Evolutionary conservation across 345 rosid species (phyloP).

Genomic region (Pugionium dolabratum): DNA sequence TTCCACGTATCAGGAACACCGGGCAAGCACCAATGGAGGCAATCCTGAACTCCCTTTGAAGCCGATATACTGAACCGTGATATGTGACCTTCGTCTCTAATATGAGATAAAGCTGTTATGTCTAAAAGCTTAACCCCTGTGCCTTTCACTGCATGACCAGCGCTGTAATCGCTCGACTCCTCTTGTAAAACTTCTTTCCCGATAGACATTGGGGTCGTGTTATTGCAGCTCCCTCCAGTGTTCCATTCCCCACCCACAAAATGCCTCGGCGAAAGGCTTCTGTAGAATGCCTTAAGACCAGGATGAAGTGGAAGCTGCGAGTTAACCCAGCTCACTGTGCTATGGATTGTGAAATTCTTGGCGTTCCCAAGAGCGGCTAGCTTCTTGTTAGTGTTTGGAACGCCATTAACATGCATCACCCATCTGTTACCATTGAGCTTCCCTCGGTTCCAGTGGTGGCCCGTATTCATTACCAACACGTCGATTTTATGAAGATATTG

Average conservation of each 20-base stretch:
- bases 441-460: conserved; percentile 87
- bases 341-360: conserved; percentile 72
- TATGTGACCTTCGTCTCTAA: conserved; percentile 86
- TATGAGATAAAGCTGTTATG: conserved; percentile 62
- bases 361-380: conserved; percentile 61
- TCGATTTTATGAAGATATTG: conserved; percentile 55
- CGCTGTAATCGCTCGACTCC: conserved; percentile 62
- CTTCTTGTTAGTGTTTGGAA: conserved; percentile 54
- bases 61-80: conserved; percentile 61
- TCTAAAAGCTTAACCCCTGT: conserved; percentile 70
- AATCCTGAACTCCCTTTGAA: conserved; percentile 59
- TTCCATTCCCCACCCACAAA: conserved; percentile 85
- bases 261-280: conserved; percentile 84
- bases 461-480: conserved; percentile 76
- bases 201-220: conserved; percentile 67
- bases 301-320: conserved; percentile 62
- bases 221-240: conserved; percentile 83
- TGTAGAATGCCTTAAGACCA: conserved; percentile 58
- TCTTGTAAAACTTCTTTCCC: conserved; percentile 72
- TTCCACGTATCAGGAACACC: conserved; percentile 84
- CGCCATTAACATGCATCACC: conserved; percentile 72
- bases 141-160: conserved; percentile 61
- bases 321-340: conserved; percentile 65
- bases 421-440: conserved; percentile 66
- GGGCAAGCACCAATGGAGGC: conserved; percentile 78